phyloP scores from a whole-genome alignment of 2,329 filamentous ascomycete species.

The Elsinoe australis region DNA sequence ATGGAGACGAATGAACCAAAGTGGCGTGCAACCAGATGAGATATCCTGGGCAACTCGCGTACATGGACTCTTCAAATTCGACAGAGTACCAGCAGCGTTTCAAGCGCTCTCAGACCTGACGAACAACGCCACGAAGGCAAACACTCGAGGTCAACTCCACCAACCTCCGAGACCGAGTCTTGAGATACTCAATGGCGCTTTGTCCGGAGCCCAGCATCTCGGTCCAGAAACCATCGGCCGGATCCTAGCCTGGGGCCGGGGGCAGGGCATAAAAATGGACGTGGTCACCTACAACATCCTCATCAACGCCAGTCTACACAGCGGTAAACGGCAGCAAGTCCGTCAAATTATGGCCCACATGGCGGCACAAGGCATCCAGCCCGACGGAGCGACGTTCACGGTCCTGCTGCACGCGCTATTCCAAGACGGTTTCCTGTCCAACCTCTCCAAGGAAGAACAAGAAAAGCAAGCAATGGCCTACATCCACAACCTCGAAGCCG shows the following conservation, averaged over 20 bases:
- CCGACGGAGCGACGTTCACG: constrained; percentile 58
- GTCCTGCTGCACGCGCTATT: constrained; percentile 58
- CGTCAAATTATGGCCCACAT: constrained; percentile 38
- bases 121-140: background rate
- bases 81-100: constrained; percentile 51
- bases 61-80: constrained; percentile 53
- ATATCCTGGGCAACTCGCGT: constrained; percentile 65
- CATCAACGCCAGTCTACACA: constrained; percentile 28
- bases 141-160: constrained; percentile 21
- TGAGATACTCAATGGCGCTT: constrained; percentile 60
- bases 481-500: constrained; percentile 50
- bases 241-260: constrained; percentile 44
- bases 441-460: constrained; percentile 44
- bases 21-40: constrained; percentile 54
- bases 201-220: constrained; percentile 45
- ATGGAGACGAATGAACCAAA: constrained; percentile 56
- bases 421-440: constrained; percentile 41
- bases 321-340: constrained; percentile 25
- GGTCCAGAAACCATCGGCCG: constrained; percentile 35
- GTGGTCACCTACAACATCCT: constrained; percentile 28
- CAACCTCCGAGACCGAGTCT: constrained; percentile 51
- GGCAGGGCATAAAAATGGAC: constrained; percentile 30
- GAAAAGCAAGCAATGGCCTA: constrained; percentile 45
- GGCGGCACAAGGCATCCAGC: constrained; percentile 37
- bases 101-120: constrained; percentile 59